phyloP scores from a whole-genome alignment of 257 asterid species.

The Thymus mandschuricus region DNA sequence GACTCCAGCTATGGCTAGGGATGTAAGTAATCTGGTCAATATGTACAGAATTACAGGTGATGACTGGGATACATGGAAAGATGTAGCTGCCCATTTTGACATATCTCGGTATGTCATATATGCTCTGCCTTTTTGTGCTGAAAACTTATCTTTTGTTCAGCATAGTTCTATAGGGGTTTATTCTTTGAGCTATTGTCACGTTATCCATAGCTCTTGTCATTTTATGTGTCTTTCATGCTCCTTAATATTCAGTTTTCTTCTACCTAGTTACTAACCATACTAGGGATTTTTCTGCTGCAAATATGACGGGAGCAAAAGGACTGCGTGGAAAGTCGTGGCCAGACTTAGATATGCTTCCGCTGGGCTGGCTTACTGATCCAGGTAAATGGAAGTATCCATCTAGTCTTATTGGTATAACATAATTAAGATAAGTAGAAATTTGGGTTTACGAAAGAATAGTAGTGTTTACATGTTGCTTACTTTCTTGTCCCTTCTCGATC shows the following conservation, averaged over 20 bases:
- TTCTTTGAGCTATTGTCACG: conserved; percentile 14
- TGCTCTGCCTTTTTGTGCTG: neutral
- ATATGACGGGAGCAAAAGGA: conserved; percentile 78
- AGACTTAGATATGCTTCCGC: conserved; percentile 95
- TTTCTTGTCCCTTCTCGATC: neutral
- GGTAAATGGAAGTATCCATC: conserved; percentile 41
- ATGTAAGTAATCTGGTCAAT: conserved; percentile 68
- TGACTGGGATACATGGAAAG: conserved; percentile 96
- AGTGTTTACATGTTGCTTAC: neutral
- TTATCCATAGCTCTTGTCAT: conserved; percentile 11
- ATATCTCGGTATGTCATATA: conserved; percentile 59
- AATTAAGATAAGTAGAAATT: conserved; percentile 6
- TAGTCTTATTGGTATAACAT: neutral
- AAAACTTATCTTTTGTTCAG: neutral
- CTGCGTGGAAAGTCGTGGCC: conserved; percentile 94
- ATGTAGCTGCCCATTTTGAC: conserved; percentile 75
- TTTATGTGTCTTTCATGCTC: neutral
- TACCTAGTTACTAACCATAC: neutral
- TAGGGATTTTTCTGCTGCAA: conserved; percentile 82
- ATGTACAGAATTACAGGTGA: conserved; percentile 96
- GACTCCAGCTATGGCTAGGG: conserved; percentile 79
- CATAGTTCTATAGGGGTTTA: conserved; percentile 10
- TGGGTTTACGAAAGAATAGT: neutral
- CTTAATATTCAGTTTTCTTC: neutral
- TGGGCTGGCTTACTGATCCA: conserved; percentile 87